phyloP scores from a whole-genome alignment of 2,329 filamentous ascomycete species.

The Cladosporium phlei region DNA sequence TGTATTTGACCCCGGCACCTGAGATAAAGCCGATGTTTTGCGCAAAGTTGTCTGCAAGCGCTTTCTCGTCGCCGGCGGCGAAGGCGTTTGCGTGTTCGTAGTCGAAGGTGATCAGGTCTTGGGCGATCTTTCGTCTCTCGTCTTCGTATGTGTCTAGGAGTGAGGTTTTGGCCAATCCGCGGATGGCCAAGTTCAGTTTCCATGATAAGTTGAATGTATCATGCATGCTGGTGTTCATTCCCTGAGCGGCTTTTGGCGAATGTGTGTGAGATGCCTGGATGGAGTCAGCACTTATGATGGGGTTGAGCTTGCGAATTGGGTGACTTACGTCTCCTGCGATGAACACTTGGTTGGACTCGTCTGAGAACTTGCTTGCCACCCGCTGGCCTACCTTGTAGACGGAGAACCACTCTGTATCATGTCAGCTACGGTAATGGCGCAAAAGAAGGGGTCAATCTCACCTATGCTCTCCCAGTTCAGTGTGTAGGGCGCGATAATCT shows the following conservation, averaged over 20 bases:
- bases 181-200: constrained; percentile 40
- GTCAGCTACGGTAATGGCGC: not conserved
- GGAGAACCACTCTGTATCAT: constrained; percentile 45
- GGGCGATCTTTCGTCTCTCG: constrained; percentile 40
- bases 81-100: constrained; percentile 49
- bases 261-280: constrained; percentile 37
- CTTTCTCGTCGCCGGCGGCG: constrained; percentile 57
- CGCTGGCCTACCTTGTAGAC: constrained; percentile 49
- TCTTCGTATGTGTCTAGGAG: constrained; percentile 38
- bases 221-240: constrained; percentile 44
- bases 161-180: constrained; percentile 35
- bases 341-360: constrained; percentile 40
- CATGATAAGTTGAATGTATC: constrained; percentile 42
- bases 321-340: constrained; percentile 45
- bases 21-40: constrained; percentile 70
- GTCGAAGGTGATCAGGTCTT: constrained; percentile 43
- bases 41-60: constrained; percentile 63
- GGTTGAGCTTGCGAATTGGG: not conserved
- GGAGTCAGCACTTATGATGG: not conserved
- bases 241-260: constrained; percentile 41
- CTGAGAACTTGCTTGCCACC: constrained; percentile 43
- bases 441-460: constrained; percentile 15
- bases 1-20: constrained; percentile 65
- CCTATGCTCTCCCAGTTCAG: constrained; percentile 42
- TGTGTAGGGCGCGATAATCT: constrained; percentile 43